Evolutionary conservation across 805 yeast genomes (phyloP), one percentile per base, ranked within the genome.

Genomic region (Ascoidea tarda): DNA sequence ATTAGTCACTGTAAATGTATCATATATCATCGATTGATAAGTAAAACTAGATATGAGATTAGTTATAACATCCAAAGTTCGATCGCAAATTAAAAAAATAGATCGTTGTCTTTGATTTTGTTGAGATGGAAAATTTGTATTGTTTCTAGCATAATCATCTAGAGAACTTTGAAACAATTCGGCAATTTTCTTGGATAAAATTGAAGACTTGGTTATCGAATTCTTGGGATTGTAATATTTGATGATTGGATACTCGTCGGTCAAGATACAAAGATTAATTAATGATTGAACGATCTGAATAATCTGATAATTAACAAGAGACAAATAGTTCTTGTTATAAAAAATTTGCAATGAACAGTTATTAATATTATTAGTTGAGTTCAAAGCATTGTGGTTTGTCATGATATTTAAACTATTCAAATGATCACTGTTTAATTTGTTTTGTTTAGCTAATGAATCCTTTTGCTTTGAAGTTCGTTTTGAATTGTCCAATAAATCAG

Each of bases 11-110:
- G 8, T 38, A 38, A 10, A 10, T 38, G 14, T 38, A 84, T 67
- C 99, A 69, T 84, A 83, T 16, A 90, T 84, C 86, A 90, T 82
- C 5, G 97, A 90, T 67, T 91, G 95, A 66, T 90, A 93, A 31
- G 84, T 78, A 66, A 90, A 87, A 63, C 88, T 96, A 65, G 93
- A 98, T 52, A 90, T 67, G 49, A 93, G 64, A 0, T 97, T 96
- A 5, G 93, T 85, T 60, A 78, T 78, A 50, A 84, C 70, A 64
- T 95, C 99, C 63, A 89, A 63, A 1, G 95, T 75, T 56, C 99
- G 74, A 66, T 93, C 99, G 1, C 86, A 72, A 16, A 93, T 78
- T 42, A 93, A 66, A 57, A 91, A 73, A 0, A 86, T 73, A 0
- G 96, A 76, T 56, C 93, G 73, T 21, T 87, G 87, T 58, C 86